Base-by-base conservation (phyloP, 805 yeast genomes). In the Candida montana region DNA sequence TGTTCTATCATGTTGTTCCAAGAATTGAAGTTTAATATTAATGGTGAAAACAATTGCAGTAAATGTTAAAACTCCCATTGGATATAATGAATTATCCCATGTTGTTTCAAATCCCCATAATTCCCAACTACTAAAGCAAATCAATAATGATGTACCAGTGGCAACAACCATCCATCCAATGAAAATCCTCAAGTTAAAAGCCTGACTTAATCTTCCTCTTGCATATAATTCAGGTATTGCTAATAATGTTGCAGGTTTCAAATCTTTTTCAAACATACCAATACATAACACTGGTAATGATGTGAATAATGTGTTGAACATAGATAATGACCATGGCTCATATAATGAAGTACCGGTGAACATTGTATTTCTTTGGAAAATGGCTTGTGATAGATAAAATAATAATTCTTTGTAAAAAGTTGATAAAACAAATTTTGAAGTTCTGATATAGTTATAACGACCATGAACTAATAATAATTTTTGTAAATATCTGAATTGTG, bases 231-330 rank as follows among this genome's bases (percentile, higher is more conserved):
- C 96, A 0, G 99, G 99, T 5, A 89, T 84, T 0, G 98, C 93
- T 39, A 91, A 60, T 40, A 93, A 69, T 0, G 98, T 91, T 1
- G 93, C 77, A 1, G 98, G 95, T 37, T 79, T 72, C 58, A 93
- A 69, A 55, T 93, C 99, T 57, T 83, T 84, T 54, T 91, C 96
- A 62, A 93, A 83, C 79, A 90, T 86, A n/a, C 99, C 99, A 40
- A 93, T 70, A 55, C 95, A 84, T 30, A 93, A 62, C 3, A 93
- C 98, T 0, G 96, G 90, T 38, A 93, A 68, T 0, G 96, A 87
- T 0, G 99, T 91, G 66, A 93, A 95, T 47, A 93, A 71, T 0
- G 99, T 95, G 60, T 93, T 95, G 68, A 85, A 93, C 97, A 95
- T 90, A 0, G 97, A 86, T 45, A 93, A 71, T 2, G 98, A 90